A percentile compares a stretch with the other conserved stretches of the same genome.
These are phyloP conservation scores for Delonix regia DNA, from an alignment of 306 rosid species.

Conservation along the genomic window DNA sequence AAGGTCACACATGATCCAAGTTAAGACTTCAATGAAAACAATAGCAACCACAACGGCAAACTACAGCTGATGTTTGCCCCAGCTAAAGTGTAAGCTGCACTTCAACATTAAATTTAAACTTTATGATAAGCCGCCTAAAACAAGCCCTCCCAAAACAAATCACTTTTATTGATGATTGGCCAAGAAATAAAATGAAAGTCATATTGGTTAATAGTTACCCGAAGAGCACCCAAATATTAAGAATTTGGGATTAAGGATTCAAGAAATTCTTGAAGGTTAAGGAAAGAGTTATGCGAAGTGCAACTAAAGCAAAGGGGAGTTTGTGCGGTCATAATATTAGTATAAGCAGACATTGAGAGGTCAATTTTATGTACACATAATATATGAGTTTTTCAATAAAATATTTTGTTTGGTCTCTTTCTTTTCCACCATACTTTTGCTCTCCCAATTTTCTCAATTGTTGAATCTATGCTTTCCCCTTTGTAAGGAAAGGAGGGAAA, in stretches of 20 bases:
- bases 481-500: conserved; percentile 19
- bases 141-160: conserved; percentile 6
- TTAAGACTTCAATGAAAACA: not conserved
- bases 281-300: not conserved
- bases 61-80: conserved; percentile 2
- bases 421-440: not conserved
- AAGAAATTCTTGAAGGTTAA: not conserved
- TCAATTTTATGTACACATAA: not conserved
- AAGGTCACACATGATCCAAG: conserved; percentile 1
- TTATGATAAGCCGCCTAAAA: not conserved
- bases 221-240: not conserved
- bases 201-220: not conserved
- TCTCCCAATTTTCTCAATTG: not conserved
- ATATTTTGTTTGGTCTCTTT: not conserved
- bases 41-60: not conserved
- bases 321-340: not conserved
- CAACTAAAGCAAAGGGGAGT: not conserved
- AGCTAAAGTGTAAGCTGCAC: conserved; percentile 8
- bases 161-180: too few species aligned
- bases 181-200: too few species aligned
- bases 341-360: not conserved
- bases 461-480: not conserved
- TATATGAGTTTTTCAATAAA: not conserved
- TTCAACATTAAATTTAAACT: conserved; percentile 29
- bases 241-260: not conserved